These are phyloP conservation scores for Dryas integrifolia DNA, from an alignment of 331 rosid genomes.

Conservation along the genomic window DNA sequence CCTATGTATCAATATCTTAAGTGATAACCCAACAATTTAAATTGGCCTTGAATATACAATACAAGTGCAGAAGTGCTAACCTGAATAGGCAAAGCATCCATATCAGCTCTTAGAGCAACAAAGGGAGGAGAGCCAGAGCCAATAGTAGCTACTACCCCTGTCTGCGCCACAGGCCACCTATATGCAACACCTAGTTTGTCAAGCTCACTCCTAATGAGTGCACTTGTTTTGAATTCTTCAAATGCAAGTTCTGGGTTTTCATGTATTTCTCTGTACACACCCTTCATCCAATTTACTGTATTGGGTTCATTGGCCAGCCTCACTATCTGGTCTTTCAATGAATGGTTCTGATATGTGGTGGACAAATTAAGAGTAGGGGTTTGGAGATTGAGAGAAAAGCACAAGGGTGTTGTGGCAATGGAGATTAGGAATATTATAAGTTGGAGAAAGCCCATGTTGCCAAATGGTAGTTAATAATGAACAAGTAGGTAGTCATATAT, in stretches of 20 bases:
- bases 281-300: constrained; percentile 61
- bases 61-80: constrained; percentile 17
- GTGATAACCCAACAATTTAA: not conserved
- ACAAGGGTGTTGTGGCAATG: constrained; percentile 29
- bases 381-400: constrained; percentile 37
- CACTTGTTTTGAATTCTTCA: constrained; percentile 71
- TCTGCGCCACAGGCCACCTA: constrained; percentile 78
- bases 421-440: constrained; percentile 34
- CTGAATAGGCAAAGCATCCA: constrained; percentile 96
- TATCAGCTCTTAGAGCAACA: constrained; percentile 90
- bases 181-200: constrained; percentile 55
- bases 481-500: not conserved
- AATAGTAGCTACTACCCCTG: constrained; percentile 76
- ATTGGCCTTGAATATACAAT: not conserved
- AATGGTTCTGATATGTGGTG: constrained; percentile 11
- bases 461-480: not conserved
- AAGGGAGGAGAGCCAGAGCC: constrained; percentile 82
- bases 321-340: constrained; percentile 39
- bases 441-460: constrained; percentile 37
- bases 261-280: constrained; percentile 70
- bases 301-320: constrained; percentile 50
- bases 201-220: constrained; percentile 66
- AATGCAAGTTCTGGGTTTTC: constrained; percentile 78
- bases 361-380: not conserved
- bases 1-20: not conserved